Evolutionary conservation across 179 eudicot genomes (phyloP).

Genomic region (Spinacia oleracea): DNA sequence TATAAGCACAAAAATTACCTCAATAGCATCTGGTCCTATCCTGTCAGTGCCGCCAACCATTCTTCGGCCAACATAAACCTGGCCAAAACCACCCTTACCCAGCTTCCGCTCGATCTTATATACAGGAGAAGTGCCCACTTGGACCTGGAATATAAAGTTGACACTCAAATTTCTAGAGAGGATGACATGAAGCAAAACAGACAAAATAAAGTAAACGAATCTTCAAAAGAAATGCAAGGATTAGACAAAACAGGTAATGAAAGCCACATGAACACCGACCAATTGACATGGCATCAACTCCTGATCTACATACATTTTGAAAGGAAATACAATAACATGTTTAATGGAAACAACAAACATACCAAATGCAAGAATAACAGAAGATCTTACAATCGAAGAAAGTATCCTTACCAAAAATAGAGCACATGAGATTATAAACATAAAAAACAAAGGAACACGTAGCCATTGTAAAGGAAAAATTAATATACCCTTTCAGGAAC

Average conservation of each 20-base stretch:
- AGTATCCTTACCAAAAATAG: not conserved
- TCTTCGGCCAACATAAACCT: conserved; percentile 90
- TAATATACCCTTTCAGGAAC: conserved; percentile 79
- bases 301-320: not conserved
- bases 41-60: conserved; percentile 68
- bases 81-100: conserved; percentile 98
- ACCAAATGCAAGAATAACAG: not conserved
- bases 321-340: not conserved
- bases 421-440: conserved; percentile 9
- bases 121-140: conserved; percentile 77
- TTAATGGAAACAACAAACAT: conserved; percentile 5
- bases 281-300: not conserved
- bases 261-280: not conserved
- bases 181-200: conserved; percentile 14
- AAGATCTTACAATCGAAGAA: not conserved
- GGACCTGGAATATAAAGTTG: conserved; percentile 56
- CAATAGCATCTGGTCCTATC: conserved; percentile 85
- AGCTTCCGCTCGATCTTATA: conserved; percentile 79
- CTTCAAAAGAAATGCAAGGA: not conserved
- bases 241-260: not conserved
- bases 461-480: not conserved
- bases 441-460: conserved; percentile 8
- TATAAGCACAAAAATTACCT: conserved; percentile 46
- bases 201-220: not conserved
- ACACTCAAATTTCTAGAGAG: not conserved